Percentiles rank a stretch among this genome's conserved stretches.
Conservation (phyloP, 2,329 filamentous ascomycete species). For the Fusarium armeniacum region DNA sequence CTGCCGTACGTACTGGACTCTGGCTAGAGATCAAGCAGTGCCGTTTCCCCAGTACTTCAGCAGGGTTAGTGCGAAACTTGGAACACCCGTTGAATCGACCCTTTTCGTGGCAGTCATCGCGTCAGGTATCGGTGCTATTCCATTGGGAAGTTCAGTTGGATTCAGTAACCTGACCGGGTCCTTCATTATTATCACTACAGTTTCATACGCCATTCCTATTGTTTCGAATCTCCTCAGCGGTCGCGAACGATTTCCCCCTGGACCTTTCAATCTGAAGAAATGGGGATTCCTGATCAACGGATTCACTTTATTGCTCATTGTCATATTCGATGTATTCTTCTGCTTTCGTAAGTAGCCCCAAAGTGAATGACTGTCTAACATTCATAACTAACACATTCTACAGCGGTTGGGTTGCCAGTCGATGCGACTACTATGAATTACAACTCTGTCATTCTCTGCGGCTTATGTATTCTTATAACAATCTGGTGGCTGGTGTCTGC, state of each 20-base stretch:
- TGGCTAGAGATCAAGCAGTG: constrained; percentile 48
- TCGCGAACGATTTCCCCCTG: constrained; percentile 32
- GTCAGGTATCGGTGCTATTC: constrained; percentile 46
- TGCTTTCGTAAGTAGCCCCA: constrained; percentile 45
- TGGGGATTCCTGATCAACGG: constrained; percentile 34
- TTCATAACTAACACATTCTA: neutral
- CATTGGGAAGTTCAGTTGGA: constrained; percentile 44
- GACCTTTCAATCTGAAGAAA: constrained; percentile 36
- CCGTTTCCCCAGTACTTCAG: constrained; percentile 40
- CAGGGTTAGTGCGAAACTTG: constrained; percentile 34
- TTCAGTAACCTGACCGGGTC: constrained; percentile 49
- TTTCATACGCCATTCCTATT: constrained; percentile 48
- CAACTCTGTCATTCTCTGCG: constrained; percentile 45
- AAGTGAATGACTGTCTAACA: neutral
- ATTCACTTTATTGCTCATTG: constrained; percentile 38
- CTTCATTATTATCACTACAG: constrained; percentile 49
- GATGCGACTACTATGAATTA: constrained; percentile 48
- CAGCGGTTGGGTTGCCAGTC: constrained; percentile 44
- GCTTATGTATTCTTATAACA: constrained; percentile 33
- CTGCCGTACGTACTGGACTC: constrained; percentile 45
- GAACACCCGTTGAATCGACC: constrained; percentile 45
- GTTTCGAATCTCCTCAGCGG: constrained; percentile 37
- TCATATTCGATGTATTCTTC: constrained; percentile 46
- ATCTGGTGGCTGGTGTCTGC: constrained; percentile 45
- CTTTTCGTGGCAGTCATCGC: constrained; percentile 46